Evolutionary conservation across 73 alveolate species (phyloP), one percentile per base, ranked within the genome.

Genomic region (Stentor roeselii): DNA sequence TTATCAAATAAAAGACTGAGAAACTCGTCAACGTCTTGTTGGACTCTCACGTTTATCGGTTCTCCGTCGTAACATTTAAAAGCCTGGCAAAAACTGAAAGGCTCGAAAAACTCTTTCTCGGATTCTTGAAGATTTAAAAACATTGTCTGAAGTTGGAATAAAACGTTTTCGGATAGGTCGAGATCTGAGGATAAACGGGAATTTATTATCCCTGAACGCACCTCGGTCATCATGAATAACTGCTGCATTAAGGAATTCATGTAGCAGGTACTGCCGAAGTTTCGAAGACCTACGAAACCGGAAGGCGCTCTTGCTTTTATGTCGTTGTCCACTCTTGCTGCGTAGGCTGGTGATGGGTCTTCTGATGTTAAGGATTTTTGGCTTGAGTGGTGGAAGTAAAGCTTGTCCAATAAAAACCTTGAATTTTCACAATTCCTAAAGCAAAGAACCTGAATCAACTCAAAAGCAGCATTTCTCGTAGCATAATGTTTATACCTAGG

Each of bases 21-120:
- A 92, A 95, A 95, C 90, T 96, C 99, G 86, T 96, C 99, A 1
- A 91, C 98, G 83, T 93, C 99, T 98, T 93, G 91, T 83, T 96
- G 87, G 82, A 85, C 94, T 60, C 90, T 74, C 37, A 88, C 93
- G 86, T 95, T 93, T 3, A 93, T 95, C 3, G 99, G 97, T 37
- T 92, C 59, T 15, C 97, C 97, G 39, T 95, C 98, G 2, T 76
- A 93, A 60, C 80, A 91, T 82, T 86, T 84, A 42, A 94, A 86
- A 0, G 95, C 97, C 60, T 92, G 78, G 40, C 96, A 91, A 82
- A 96, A 95, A 30, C 92, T 95, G 75, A 88, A 86, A 40, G 99
- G 99, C 36, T 95, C 95, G 88, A 96, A 97, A 84, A 89, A 97
- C 86, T 93, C 84, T 85, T 90, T 91, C 80, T 97, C 99, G 75